phyloP scores from a whole-genome alignment of 495 filamentous ascomycete genomes.

The Tuber magnatum region DNA sequence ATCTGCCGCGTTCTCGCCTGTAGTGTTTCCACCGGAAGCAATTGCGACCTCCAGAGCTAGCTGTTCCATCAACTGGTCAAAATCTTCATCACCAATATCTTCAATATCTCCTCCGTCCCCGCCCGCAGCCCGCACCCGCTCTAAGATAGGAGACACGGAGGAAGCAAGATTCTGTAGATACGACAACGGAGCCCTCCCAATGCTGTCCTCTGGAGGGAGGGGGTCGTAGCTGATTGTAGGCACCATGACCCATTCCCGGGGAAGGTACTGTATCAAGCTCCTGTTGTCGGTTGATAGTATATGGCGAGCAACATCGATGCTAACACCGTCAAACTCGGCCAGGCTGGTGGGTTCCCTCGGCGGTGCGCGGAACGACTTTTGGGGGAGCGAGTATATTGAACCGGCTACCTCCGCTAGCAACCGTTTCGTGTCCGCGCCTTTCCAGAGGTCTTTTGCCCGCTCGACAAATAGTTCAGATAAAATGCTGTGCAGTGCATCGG shows the following conservation, averaged over 20 bases:
- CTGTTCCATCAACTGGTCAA: background rate
- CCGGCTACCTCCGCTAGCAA: conserved; percentile 67
- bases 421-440: conserved; percentile 61
- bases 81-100: background rate
- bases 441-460: conserved; percentile 83
- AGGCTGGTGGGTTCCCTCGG: conserved; percentile 42
- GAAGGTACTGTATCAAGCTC: background rate
- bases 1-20: background rate
- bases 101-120: background rate
- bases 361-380: conserved; percentile 12
- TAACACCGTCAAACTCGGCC: conserved; percentile 49
- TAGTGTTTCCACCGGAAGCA: background rate
- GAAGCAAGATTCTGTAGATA: background rate
- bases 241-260: background rate
- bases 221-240: background rate
- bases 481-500: conserved; percentile 51
- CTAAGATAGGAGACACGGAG: background rate
- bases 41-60: background rate
- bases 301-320: conserved; percentile 65
- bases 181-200: background rate
- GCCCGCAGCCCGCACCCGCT: background rate
- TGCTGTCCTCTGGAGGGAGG: background rate
- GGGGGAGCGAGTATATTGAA: conserved; percentile 44
- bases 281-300: conserved; percentile 62
- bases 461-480: conserved; percentile 71